Evolutionary conservation across 2,329 filamentous ascomycete genomes (phyloP).

Genomic region (Fusarium longipes): DNA sequence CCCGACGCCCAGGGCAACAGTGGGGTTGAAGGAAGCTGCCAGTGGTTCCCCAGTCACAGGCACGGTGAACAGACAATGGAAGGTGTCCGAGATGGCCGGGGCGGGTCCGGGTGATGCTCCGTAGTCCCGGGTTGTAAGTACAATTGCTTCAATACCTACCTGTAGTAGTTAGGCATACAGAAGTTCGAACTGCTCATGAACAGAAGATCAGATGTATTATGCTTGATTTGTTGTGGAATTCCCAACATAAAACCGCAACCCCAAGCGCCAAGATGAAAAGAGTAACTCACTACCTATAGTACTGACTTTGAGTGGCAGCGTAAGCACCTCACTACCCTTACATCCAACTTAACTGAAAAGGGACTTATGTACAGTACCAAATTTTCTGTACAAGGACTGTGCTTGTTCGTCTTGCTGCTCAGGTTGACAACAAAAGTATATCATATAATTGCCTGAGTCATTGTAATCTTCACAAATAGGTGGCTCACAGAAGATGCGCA

Average conservation of each 20-base stretch:
- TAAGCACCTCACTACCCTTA: slow-evolving; percentile 11
- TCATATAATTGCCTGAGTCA: too few species aligned
- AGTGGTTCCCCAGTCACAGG: slow-evolving; percentile 18
- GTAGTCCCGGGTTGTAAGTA: slow-evolving; percentile 7
- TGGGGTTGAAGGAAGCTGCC: slow-evolving; percentile 33
- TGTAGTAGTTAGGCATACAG: too few species aligned
- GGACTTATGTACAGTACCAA: slow-evolving; percentile 9
- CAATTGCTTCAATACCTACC: neutral
- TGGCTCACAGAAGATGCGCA: neutral
- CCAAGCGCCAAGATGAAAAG: neutral
- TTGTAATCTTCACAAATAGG: neutral
- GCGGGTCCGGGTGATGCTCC: slow-evolving; percentile 27
- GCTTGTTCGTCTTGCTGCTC: neutral
- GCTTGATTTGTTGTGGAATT: neutral
- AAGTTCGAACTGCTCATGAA: neutral
- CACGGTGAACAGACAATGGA: slow-evolving; percentile 23
- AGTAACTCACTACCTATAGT: neutral
- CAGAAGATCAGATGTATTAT: neutral
- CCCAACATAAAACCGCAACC: neutral
- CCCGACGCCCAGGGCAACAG: slow-evolving; percentile 26
- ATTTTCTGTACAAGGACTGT: neutral
- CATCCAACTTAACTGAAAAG: neutral
- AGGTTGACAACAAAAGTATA: neutral
- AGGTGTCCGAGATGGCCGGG: slow-evolving; percentile 20
- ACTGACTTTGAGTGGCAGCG: slow-evolving; percentile 4